Evolutionary conservation across 2,329 filamentous ascomycete species (phyloP).

Genomic region (Colletotrichum viniferum): DNA sequence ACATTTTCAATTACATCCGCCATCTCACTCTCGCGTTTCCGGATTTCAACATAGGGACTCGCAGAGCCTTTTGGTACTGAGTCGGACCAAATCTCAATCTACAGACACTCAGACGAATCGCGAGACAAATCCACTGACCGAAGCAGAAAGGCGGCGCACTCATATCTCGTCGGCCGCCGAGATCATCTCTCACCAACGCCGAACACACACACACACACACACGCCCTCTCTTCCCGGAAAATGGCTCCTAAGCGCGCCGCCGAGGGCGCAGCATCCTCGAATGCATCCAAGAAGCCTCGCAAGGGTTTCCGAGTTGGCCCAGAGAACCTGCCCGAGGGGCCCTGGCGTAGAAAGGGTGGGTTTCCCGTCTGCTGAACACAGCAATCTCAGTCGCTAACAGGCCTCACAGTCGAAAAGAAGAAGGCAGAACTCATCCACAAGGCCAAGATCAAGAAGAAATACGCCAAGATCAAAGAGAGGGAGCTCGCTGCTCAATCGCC

Average conservation of each 20-base stretch:
- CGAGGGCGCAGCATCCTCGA: slow-evolving; percentile 31
- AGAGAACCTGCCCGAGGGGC: slow-evolving; percentile 88
- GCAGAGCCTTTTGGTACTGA: neutral
- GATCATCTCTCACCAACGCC: neutral
- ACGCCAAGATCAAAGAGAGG: slow-evolving; percentile 81
- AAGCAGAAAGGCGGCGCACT: neutral
- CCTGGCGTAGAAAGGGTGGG: slow-evolving; percentile 77
- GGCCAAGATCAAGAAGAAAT: slow-evolving; percentile 91
- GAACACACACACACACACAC: too few relatives aligned
- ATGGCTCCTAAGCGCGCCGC: slow-evolving; percentile 69
- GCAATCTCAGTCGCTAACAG: neutral
- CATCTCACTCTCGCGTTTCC: neutral
- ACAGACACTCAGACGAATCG: neutral
- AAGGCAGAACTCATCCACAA: slow-evolving; percentile 89
- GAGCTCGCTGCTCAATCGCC: slow-evolving; percentile 37
- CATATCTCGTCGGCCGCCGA: neutral
- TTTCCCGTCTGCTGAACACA: neutral
- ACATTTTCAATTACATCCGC: neutral
- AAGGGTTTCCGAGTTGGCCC: slow-evolving; percentile 88
- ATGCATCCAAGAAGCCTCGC: slow-evolving; percentile 53
- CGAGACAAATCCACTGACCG: neutral
- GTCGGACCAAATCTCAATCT: neutral
- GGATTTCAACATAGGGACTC: neutral
- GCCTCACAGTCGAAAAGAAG: slow-evolving; percentile 75
- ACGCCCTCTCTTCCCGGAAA: neutral